Evolutionary conservation across 2,329 filamentous ascomycete genomes (phyloP), one percentile per base, ranked within the genome.

Genomic region (Verticillium dahliae): DNA sequence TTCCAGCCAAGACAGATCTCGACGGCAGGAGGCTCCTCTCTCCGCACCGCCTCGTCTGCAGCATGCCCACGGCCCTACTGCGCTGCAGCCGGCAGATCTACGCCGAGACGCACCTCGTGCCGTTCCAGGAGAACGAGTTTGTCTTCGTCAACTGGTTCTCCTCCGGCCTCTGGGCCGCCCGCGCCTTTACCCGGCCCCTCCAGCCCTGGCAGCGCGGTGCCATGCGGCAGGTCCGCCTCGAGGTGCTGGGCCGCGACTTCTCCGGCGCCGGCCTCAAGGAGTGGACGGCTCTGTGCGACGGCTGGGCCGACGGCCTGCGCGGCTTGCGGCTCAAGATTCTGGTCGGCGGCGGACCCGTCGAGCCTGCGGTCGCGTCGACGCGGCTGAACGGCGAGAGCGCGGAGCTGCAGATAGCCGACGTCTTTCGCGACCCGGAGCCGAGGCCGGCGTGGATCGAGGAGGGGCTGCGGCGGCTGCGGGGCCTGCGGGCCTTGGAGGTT

Each of bases 111-210:
- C 73, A 76, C 3, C 18, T 61, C 0, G 33, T 81, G 2, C 77
- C 80, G 2, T 80, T 80, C 64, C 65, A 67, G 7, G 62, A 67
- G 27, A 80, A 79, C 68, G 78, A 81, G 59, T 81, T 82, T 62
- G 73, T 74, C 31, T 82, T 81, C 62, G 70, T 76, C 41, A 77
- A 76, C 54, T 78, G 76, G 75, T 80, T 80, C 68, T 72, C 75
- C 13, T 78, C 76, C 14, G 80, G 79, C 0, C 66, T 80, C 3
- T 74, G 74, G 66, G 73, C 78, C 1, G 79, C 78, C 0, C 66
- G 72, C 9, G 69, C 70, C 0, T 77, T 80, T 60, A 70, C 73
- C 1, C 64, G 69, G 14, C 66, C 66, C 2, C 66, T 79, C 31
- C 60, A 61, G 38, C 65, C 70, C 2, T 82, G 80, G 80, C 80